Conservation (phyloP, 2,329 filamentous ascomycete species). For the Pseudophaeomoniella oleicola region DNA sequence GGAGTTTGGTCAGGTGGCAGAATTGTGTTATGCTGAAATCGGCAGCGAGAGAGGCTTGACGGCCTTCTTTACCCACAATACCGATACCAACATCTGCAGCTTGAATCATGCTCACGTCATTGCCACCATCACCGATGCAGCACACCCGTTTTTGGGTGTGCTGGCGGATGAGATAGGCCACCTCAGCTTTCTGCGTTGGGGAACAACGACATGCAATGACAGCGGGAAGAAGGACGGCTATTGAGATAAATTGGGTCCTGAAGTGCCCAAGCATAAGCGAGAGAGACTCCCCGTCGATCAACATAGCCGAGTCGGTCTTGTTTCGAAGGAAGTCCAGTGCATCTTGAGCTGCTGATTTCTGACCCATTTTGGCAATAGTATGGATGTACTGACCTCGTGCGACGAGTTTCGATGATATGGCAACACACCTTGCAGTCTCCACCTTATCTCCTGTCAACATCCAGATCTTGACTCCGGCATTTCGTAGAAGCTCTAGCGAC, state of each 20-base stretch:
- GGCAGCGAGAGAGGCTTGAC: slow-evolving; percentile 84
- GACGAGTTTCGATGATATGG: slow-evolving; percentile 86
- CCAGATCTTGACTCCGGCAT: slow-evolving; percentile 98
- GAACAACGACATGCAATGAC: slow-evolving; percentile 95
- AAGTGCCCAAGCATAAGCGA: slow-evolving; percentile 71
- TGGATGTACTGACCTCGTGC: slow-evolving; percentile 90
- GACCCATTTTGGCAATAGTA: slow-evolving; percentile 72
- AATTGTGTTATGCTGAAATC: slow-evolving; percentile 97
- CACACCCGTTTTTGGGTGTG: slow-evolving; percentile 91
- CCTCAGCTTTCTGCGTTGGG: slow-evolving; percentile 89
- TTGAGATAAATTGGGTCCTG: slow-evolving; percentile 69
- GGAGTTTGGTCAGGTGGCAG: slow-evolving; percentile 80
- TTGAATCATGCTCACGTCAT: slow-evolving; percentile 98
- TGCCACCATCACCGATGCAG: slow-evolving; percentile 95
- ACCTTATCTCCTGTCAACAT: slow-evolving; percentile 99
- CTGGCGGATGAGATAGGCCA: slow-evolving; percentile 77
- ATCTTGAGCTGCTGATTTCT: slow-evolving; percentile 73
- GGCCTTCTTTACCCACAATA: slow-evolving; percentile 94
- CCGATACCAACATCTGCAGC: slow-evolving; percentile 94
- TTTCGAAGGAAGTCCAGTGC: slow-evolving; percentile 76
- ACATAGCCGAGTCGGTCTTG: slow-evolving; percentile 72
- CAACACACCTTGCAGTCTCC: slow-evolving; percentile 91
- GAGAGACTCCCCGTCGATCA: slow-evolving; percentile 90
- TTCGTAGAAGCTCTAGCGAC: slow-evolving; percentile 83
- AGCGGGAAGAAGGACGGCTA: slow-evolving; percentile 74